phyloP scores from a whole-genome alignment of 2,329 filamentous ascomycete species.

The Penicillium olsonii region DNA sequence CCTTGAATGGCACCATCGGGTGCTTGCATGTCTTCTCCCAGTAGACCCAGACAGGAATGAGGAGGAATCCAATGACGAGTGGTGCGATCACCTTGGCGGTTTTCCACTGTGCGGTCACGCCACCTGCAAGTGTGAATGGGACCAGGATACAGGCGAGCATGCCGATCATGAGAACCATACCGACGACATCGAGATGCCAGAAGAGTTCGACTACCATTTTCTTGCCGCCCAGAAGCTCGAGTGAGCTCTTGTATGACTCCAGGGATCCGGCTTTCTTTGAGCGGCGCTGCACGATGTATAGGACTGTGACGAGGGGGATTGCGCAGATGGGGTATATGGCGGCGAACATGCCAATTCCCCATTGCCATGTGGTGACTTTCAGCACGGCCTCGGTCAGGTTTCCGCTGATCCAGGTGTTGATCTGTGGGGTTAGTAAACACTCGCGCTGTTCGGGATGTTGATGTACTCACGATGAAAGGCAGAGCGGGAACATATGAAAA shows the following conservation, averaged over 20 bases:
- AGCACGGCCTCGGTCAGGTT: constrained; percentile 57
- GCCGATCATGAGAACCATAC: constrained; percentile 55
- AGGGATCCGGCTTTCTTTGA: constrained; percentile 56
- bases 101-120: constrained; percentile 51
- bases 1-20: constrained; percentile 61
- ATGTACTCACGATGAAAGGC: constrained; percentile 53
- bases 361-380: constrained; percentile 56
- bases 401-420: constrained; percentile 66
- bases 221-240: constrained; percentile 43
- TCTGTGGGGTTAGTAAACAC: constrained; percentile 9
- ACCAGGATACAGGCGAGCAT: constrained; percentile 56
- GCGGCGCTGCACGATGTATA: constrained; percentile 54
- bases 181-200: constrained; percentile 58
- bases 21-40: constrained; percentile 57
- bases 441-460: too few species aligned
- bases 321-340: constrained; percentile 61
- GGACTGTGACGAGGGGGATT: constrained; percentile 56
- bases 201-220: constrained; percentile 51
- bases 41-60: constrained; percentile 52
- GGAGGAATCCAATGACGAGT: constrained; percentile 53
- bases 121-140: constrained; percentile 60
- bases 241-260: constrained; percentile 46
- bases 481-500: constrained; percentile 65
- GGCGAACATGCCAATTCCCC: constrained; percentile 66
- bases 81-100: constrained; percentile 55